Conservation (phyloP, 768 basidiomycete genomes). For the Suillus discolor region DNA sequence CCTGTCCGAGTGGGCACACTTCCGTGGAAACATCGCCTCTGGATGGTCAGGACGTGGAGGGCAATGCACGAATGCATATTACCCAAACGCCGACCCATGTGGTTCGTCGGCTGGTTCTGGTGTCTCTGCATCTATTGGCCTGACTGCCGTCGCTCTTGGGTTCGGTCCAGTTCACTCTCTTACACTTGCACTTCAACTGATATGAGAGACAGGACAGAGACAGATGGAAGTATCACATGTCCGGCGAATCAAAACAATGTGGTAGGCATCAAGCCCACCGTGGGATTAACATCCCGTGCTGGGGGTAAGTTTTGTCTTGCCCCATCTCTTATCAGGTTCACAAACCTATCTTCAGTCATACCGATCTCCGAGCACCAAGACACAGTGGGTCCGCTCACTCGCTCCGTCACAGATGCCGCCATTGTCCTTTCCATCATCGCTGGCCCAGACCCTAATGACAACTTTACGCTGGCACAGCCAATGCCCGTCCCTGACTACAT, state of each 20-base stretch:
- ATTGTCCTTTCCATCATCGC: slow-evolving; percentile 58
- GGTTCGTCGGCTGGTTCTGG: slow-evolving; percentile 66
- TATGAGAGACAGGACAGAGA: slow-evolving; percentile 39
- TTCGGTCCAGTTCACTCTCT: neutral
- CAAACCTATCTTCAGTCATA: slow-evolving; percentile 40
- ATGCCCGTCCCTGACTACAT: slow-evolving; percentile 54
- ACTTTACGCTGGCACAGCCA: slow-evolving; percentile 57
- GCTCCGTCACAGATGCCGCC: slow-evolving; percentile 57
- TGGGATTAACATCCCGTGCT: slow-evolving; percentile 61
- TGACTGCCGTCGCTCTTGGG: slow-evolving; percentile 49
- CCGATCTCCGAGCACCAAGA: slow-evolving; percentile 62
- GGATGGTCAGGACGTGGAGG: slow-evolving; percentile 64
- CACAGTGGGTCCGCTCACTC: slow-evolving; percentile 58
- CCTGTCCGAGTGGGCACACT: slow-evolving; percentile 56
- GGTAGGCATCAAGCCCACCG: slow-evolving; percentile 61
- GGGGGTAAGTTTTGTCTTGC: slow-evolving; percentile 42
- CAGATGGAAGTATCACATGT: slow-evolving; percentile 57
- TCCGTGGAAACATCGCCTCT: slow-evolving; percentile 44
- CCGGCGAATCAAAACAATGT: slow-evolving; percentile 55
- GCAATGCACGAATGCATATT: slow-evolving; percentile 53
- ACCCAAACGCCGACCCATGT: slow-evolving; percentile 52
- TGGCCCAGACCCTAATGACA: slow-evolving; percentile 56
- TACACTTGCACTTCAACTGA: neutral
- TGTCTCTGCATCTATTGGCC: slow-evolving; percentile 52
- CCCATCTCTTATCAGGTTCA: neutral